A percentile compares a stretch with the other conserved stretches of the same genome.
phyloP scores from a whole-genome alignment of 768 basidiomycete species.

The Leucogyrophana mollusca region DNA sequence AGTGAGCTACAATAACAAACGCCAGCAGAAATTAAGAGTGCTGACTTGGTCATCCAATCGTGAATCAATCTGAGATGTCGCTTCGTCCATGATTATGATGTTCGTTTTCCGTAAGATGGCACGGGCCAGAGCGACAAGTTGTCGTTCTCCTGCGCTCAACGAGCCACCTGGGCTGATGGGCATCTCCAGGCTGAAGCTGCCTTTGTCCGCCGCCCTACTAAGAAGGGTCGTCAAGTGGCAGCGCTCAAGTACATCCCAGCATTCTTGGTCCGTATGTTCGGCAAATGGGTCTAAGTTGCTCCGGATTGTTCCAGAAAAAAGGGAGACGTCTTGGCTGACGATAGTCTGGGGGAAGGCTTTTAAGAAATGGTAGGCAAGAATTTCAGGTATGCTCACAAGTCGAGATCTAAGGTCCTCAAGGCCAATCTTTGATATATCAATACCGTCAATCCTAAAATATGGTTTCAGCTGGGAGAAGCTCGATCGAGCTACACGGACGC shows the following conservation, averaged over 20 bases:
- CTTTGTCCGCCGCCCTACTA: conserved; percentile 21
- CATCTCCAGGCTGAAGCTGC: conserved; percentile 47
- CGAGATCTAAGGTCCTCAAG: conserved; percentile 66
- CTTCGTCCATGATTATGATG: conserved; percentile 74
- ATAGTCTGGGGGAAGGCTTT: conserved; percentile 3
- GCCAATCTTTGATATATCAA: conserved; percentile 67
- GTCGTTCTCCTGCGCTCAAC: conserved; percentile 76
- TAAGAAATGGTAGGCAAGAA: too few species aligned
- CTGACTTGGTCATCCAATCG: conserved; percentile 65
- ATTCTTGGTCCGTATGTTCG: conserved; percentile 57
- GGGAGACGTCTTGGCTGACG: conserved; percentile 70
- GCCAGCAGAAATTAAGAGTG: background rate
- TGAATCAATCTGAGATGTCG: conserved; percentile 75
- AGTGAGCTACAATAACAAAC: background rate
- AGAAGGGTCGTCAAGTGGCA: conserved; percentile 58
- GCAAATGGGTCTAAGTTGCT: conserved; percentile 73
- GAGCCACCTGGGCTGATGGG: conserved; percentile 61
- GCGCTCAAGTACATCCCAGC: conserved; percentile 61
- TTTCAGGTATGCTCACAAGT: conserved; percentile 39
- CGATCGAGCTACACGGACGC: too few species aligned
- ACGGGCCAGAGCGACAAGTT: conserved; percentile 69
- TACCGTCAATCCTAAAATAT: conserved; percentile 54
- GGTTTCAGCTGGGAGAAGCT: too few species aligned
- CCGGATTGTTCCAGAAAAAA: conserved; percentile 71
- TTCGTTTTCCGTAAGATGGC: conserved; percentile 63